Percentiles rank a stretch among this genome's conserved stretches.
phyloP scores from a whole-genome alignment of 805 yeast genomes.

The Pichia phayaonensis region DNA sequence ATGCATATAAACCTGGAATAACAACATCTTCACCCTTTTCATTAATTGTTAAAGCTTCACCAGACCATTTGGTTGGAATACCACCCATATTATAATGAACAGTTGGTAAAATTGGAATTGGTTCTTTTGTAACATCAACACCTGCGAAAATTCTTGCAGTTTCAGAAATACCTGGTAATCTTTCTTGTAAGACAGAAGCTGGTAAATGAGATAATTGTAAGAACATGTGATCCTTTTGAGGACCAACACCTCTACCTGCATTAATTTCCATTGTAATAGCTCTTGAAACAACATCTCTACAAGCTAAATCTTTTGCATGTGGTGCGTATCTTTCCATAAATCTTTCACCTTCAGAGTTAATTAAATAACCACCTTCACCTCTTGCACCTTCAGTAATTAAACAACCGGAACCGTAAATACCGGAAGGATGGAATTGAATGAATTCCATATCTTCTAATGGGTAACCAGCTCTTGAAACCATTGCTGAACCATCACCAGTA shows the following conservation, averaged over 20 bases:
- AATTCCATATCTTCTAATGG: conserved; percentile 97
- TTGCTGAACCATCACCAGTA: conserved; percentile 98
- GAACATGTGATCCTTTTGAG: conserved; percentile 88
- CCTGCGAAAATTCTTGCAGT: conserved; percentile 98
- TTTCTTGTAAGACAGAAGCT: conserved; percentile 81
- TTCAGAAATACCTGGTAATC: conserved; percentile 98
- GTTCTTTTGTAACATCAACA: conserved; percentile 98
- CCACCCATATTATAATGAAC: conserved; percentile 99
- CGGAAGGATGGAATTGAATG: conserved; percentile 98
- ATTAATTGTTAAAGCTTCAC: conserved; percentile 82
- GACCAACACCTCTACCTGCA: conserved; percentile 99
- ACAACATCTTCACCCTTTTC: conserved; percentile 83
- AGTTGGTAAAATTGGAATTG: conserved; percentile 96
- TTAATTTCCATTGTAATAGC: conserved; percentile 98
- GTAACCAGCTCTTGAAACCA: conserved; percentile 97
- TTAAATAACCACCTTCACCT: conserved; percentile 98
- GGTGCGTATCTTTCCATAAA: conserved; percentile 99
- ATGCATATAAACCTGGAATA: conserved; percentile 90
- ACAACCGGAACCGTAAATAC: conserved; percentile 98
- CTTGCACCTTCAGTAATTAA: conserved; percentile 98
- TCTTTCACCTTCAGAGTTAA: conserved; percentile 97
- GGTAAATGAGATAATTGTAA: conserved; percentile 94
- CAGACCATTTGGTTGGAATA: conserved; percentile 96
- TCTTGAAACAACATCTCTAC: conserved; percentile 96
- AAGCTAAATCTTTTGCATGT: conserved; percentile 95